phyloP scores from a whole-genome alignment of 2,329 filamentous ascomycete genomes.

The Claviceps cyperi region DNA sequence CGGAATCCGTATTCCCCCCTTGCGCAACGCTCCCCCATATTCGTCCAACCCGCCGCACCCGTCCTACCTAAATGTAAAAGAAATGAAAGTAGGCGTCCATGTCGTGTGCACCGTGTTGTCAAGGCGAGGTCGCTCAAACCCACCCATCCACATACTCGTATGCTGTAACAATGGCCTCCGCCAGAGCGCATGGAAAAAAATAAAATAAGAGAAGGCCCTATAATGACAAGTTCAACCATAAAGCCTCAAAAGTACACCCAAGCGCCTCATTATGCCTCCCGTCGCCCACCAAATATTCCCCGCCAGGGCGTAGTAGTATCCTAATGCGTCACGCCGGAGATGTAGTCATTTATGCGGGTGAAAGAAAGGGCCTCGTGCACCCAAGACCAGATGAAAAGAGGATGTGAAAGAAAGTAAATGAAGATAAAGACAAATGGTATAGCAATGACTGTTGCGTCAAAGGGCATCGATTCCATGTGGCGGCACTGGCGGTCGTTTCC shows the following conservation, averaged over 20 bases:
- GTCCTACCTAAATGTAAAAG: too few species aligned
- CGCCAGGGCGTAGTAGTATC: constrained; percentile 4
- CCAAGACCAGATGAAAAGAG: neutral
- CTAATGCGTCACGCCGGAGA: constrained; percentile 4
- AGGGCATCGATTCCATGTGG: neutral
- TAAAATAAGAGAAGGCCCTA: neutral
- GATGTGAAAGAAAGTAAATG: neutral
- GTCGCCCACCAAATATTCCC: neutral
- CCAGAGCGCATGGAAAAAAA: neutral
- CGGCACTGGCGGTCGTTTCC: neutral
- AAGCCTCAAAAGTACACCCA: constrained; percentile 6
- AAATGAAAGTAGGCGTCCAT: too few species aligned
- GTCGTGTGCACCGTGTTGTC: too few species aligned
- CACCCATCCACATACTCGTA: too few species aligned
- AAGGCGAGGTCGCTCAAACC: too few species aligned
- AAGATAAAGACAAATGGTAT: neutral
- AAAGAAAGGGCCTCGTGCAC: neutral
- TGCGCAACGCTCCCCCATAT: too few species aligned
- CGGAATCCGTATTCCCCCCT: too few species aligned
- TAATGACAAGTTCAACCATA: neutral
- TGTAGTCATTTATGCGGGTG: constrained; percentile 3
- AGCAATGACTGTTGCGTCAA: constrained; percentile 3
- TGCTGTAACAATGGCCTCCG: too few species aligned
- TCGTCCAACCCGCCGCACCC: too few species aligned
- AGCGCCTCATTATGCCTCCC: constrained; percentile 4